Evolutionary conservation across 106 monocot genomes (phyloP), one percentile per base, ranked within the genome.

Genomic region (Xerophyta viscosa): DNA sequence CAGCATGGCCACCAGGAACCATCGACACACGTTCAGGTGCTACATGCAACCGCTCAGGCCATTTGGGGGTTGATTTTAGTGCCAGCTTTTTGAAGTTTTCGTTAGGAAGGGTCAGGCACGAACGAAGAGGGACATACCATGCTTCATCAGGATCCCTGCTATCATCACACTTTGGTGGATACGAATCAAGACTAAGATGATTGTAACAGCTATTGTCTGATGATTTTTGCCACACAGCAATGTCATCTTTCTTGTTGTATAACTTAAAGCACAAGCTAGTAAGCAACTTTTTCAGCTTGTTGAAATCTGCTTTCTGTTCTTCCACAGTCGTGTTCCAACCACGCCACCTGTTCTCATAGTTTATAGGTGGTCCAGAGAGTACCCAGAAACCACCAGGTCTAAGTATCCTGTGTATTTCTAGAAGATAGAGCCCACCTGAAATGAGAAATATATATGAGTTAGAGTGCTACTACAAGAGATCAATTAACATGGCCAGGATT

Each of bases 341-440:
- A n/a, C 65, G 66, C 87, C 87, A 88, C 48, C 87, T 61, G 54
- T 76, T 76, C 61, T 88, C 59, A 52, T 88, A 88, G 50, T 88
- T 88, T 29, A 88, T 51, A 37, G 88, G 88, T 21, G 88, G 83
- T 21, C 88, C 88, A 59, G 88, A 88, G 54, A 88, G 88, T 29
- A 83, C 82, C 88, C 88, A 88, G 56, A 83, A 88, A 14, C 88
- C 82, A 14, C 88, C 88, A 37, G 88, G 88, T 10, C 88, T 57
- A 24, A 88, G 82, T 42, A 88, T 83, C 8, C 88, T 50, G 72
- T 79, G 79, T 44, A 88, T 66, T 67, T 88, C 88, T 25, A 76
- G 54, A 39, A 88, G 83, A 52, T 83, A 88, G 30, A 88, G 58
- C 3, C 88, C 88, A 56, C 64, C 86, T 86, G 76, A 29, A 52